Evolutionary conservation across 208 protist genomes (phyloP), one percentile per base, ranked within the genome.

Genomic region (Acanthamoeba triangularis): DNA sequence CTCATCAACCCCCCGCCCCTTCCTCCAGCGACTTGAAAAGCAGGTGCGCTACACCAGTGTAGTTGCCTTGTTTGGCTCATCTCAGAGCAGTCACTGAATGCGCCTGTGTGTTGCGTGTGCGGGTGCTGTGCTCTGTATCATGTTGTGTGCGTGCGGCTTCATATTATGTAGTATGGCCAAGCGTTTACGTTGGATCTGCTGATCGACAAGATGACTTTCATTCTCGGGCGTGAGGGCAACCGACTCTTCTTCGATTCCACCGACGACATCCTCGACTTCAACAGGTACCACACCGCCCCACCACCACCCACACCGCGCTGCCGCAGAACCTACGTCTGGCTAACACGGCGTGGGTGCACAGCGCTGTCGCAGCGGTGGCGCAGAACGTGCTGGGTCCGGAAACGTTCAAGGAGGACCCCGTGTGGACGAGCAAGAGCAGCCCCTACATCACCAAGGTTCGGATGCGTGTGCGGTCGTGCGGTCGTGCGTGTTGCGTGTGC

Each of bases 151-250:
- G 37, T 41, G 37, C 37, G 37, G 37, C 37, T 3, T 41, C 37
- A 41, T 41, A 5, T 16, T 54, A 3, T 25, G 2, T 28, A 90
- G 84, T 90, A 90, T 37, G 84, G 84, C 28, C 84, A 90, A 90
- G 84, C 84, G n/a, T 90, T 90, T 49, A 90, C 84, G 54, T 23
- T 67, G 18, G 84, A 90, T 49, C 7, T 90, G 84, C 49, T 90
- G 35, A 30, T 90, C 18, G 11, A 8, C 49, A 90, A 90, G 84
- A 67, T 90, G 49, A 90, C 84, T 5, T 56, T 65, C 44, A 37
- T 90, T 18, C 49, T 90, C 23, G 84, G 84, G 8, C 84, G 30
- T 25, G 84, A 90, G 59, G 84, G 54, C 84, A 90, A 90, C 84
- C 6, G 25, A 16, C 33, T 90, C 84, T 90, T 90, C 84, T 90